Conservation (phyloP, 1,284 basidiomycete species). For the Rhodotorula glutinis region DNA sequence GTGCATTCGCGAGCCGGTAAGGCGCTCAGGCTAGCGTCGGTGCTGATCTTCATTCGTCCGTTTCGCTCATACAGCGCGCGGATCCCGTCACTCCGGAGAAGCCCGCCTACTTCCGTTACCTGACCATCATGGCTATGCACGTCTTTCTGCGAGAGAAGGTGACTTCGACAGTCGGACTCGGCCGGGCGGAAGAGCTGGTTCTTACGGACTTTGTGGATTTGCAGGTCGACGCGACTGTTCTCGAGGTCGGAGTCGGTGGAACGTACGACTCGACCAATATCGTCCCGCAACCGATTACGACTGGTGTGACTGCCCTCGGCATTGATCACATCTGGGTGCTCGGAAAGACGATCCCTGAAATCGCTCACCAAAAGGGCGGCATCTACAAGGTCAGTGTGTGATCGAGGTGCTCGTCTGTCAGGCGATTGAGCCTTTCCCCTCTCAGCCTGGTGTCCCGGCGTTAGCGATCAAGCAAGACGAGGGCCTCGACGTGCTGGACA, state of each 20-base stretch:
- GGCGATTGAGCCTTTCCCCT: rapidly evolving
- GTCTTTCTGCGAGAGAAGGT: slow-evolving; percentile 75
- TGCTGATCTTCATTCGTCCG: too few relatives aligned
- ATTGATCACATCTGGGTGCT: slow-evolving; percentile 90
- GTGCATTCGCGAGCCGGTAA: background rate
- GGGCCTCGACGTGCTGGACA: slow-evolving; percentile 64
- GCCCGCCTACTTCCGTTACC: slow-evolving; percentile 91
- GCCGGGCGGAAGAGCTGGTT: background rate
- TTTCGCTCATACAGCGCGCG: too few relatives aligned
- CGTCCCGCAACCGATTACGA: slow-evolving; percentile 81
- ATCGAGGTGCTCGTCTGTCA: rapidly evolving
- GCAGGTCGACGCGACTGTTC: slow-evolving; percentile 77
- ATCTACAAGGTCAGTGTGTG: slow-evolving; percentile 74
- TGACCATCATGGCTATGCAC: slow-evolving; percentile 91
- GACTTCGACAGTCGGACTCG: background rate
- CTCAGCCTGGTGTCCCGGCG: slow-evolving; percentile 74
- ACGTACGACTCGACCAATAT: slow-evolving; percentile 95
- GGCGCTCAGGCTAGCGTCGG: too few relatives aligned
- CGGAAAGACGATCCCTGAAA: slow-evolving; percentile 83
- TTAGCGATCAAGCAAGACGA: slow-evolving; percentile 76
- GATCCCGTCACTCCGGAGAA: slow-evolving; percentile 24
- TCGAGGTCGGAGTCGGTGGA: slow-evolving; percentile 97
- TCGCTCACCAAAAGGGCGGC: slow-evolving; percentile 93
- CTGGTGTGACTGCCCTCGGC: slow-evolving; percentile 85
- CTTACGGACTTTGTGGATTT: too few relatives aligned